Evolutionary conservation across 495 filamentous ascomycete species (phyloP).

Genomic region (Trichoderma asperelloides): DNA sequence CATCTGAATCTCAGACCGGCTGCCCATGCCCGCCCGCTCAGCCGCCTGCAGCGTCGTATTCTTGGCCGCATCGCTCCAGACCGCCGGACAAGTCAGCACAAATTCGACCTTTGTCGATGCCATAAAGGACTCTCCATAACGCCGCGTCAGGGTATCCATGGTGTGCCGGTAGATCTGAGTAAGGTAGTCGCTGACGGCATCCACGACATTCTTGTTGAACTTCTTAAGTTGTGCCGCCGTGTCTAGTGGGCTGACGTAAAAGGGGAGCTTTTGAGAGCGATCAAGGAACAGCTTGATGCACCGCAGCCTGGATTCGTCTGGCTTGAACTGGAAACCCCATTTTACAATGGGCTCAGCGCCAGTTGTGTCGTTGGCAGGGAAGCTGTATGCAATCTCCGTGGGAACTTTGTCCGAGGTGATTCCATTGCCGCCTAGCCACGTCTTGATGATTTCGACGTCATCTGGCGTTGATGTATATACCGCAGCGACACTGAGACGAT

Average conservation of each 20-base stretch:
- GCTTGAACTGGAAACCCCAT: conserved; percentile 74
- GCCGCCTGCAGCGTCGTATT: conserved; percentile 55
- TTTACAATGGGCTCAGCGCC: conserved; percentile 36
- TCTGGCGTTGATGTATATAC: conserved; percentile 68
- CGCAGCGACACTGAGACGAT: conserved; percentile 50
- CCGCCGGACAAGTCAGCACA: conserved; percentile 68
- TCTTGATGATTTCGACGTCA: conserved; percentile 73
- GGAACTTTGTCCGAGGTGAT: conserved; percentile 64
- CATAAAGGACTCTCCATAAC: conserved; percentile 56
- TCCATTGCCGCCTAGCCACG: conserved; percentile 68
- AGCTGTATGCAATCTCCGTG: conserved; percentile 50
- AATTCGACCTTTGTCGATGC: conserved; percentile 53
- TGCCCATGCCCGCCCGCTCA: conserved; percentile 58
- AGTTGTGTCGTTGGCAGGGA: conserved; percentile 26
- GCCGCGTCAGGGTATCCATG: conserved; percentile 58
- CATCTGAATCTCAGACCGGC: conserved; percentile 49
- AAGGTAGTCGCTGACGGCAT: conserved; percentile 59
- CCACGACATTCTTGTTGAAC: conserved; percentile 49
- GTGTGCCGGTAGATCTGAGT: conserved; percentile 64
- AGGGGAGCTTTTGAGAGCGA: conserved; percentile 65
- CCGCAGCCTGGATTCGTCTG: conserved; percentile 61
- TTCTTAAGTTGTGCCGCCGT: conserved; percentile 64
- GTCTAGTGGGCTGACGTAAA: conserved; percentile 66
- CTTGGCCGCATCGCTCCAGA: conserved; percentile 74
- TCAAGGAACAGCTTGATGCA: conserved; percentile 78